Base-by-base conservation (phyloP, 2,329 filamentous ascomycete genomes). In the Gnomoniopsis sp. region DNA sequence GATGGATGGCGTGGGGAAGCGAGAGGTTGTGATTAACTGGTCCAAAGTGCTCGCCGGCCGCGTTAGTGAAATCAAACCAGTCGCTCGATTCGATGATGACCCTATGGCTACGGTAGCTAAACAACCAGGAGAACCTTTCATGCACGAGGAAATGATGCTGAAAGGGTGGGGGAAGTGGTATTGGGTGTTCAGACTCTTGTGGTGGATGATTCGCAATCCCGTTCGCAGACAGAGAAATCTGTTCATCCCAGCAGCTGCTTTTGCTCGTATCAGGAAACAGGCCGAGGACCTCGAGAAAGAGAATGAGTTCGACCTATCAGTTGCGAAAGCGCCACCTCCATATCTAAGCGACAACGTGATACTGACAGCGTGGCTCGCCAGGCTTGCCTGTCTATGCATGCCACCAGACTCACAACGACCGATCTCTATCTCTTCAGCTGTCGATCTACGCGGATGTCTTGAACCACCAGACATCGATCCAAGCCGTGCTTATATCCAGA, bases 341-440 rank as follows among this genome's bases (percentile, higher is more conserved):
- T 79, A 77, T 54, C 41, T 81, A 21, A 79, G 75, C 63, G 76
- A 80, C n/a, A 72, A 73, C n/a, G 77, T 81, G 52, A 66, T 80
- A 1, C 62, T 82, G 1, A 65, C 68, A 1, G 75, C 75, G 0
- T 82, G 77, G 75, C 65, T 69, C 51, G 64, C 70, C 12, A 70
- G 70, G 4, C 65, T 69, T 34, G 64, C 66, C 47, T 65, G 65
- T 21, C 63, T 49, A 23, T 65, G 60, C 43, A 41, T 41, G 38
- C 65, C 66, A n/a, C 65, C 66, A 21, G 65, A 68, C 1, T 56
- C 47, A 4, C 19, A 12, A 1, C 46, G 54, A 15, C 47, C 54
- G 2, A 62, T 79, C 44, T 69, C 67, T 6, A 65, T 75, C 19
- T 64, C 74, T 47, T 75, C 76, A 64, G 70, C 72, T 1, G 70